These are phyloP conservation scores for Collybia sordida DNA, from an alignment of 768 basidiomycete species.

Conservation along the genomic window DNA sequence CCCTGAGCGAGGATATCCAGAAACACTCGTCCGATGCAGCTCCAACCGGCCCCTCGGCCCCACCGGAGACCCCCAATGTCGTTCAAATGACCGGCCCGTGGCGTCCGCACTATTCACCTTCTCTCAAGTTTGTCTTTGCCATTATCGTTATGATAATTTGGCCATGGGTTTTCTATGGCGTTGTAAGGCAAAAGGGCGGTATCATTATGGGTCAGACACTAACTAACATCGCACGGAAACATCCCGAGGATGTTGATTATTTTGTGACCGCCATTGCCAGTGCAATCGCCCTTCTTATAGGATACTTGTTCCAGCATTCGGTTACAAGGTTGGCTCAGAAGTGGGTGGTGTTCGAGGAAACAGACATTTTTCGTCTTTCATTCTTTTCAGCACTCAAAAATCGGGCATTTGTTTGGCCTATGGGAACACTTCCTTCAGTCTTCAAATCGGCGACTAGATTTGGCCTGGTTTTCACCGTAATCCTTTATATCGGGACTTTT, in stretches of 20 bases:
- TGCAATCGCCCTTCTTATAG: neutral
- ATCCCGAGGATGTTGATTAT: neutral
- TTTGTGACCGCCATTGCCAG: neutral
- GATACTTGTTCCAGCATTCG: neutral
- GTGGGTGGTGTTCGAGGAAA: neutral
- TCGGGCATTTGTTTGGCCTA: neutral
- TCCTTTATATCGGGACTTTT: neutral
- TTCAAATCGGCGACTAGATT: neutral
- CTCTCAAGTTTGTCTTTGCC: no score
- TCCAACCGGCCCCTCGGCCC: no score
- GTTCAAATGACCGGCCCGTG: no score
- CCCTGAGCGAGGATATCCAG: no score
- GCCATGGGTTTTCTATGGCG: constrained; percentile 22
- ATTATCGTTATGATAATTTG: constrained; percentile 1
- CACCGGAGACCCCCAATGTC: no score
- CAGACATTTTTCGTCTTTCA: neutral
- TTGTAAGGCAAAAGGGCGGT: constrained; percentile 9
- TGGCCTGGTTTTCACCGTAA: neutral
- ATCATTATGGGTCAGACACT: neutral
- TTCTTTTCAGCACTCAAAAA: neutral
- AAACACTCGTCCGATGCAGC: no score
- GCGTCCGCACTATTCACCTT: no score
- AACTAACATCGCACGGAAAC: neutral
- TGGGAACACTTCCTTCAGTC: neutral
- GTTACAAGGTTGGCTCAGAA: neutral